phyloP scores from a whole-genome alignment of 768 basidiomycete species.

The Phaeolepiota aurea region DNA sequence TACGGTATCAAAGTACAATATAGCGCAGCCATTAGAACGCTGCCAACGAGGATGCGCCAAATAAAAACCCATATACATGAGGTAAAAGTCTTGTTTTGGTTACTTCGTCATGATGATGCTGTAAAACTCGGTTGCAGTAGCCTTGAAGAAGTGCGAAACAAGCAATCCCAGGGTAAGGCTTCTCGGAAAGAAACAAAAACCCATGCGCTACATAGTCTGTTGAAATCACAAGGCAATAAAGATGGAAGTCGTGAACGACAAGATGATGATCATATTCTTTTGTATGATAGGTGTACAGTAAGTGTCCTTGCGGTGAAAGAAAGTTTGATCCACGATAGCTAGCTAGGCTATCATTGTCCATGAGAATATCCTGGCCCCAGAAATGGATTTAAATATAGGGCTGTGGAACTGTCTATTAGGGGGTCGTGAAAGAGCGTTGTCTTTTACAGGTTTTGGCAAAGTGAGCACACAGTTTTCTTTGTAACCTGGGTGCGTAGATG shows the following conservation, averaged over 20 bases:
- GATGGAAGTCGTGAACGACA: conserved; percentile 10
- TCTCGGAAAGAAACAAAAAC: no score
- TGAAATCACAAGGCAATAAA: no score
- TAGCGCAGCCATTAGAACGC: no score
- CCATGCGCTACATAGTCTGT: no score
- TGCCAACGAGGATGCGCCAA: no score
- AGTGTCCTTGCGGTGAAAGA: conserved; percentile 27
- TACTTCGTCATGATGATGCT: no score
- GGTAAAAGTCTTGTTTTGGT: no score
- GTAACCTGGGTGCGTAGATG: conserved; percentile 54
- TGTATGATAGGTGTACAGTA: conserved; percentile 37
- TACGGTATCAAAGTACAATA: no score
- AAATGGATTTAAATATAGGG: conserved; percentile 19
- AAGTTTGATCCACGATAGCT: conserved; percentile 24
- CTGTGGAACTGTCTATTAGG: conserved; percentile 20
- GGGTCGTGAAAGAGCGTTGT: conserved; percentile 30
- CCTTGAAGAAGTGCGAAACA: no score
- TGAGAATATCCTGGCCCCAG: conserved; percentile 24
- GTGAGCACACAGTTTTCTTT: conserved; percentile 51
- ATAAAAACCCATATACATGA: no score
- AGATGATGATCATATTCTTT: conserved; percentile 26
- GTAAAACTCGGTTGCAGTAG: no score
- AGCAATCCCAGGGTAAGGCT: no score
- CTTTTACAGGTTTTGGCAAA: conserved; percentile 61
- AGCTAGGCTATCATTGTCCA: conserved; percentile 21